phyloP scores from a whole-genome alignment of 768 basidiomycete genomes.

The Collybia nuda region DNA sequence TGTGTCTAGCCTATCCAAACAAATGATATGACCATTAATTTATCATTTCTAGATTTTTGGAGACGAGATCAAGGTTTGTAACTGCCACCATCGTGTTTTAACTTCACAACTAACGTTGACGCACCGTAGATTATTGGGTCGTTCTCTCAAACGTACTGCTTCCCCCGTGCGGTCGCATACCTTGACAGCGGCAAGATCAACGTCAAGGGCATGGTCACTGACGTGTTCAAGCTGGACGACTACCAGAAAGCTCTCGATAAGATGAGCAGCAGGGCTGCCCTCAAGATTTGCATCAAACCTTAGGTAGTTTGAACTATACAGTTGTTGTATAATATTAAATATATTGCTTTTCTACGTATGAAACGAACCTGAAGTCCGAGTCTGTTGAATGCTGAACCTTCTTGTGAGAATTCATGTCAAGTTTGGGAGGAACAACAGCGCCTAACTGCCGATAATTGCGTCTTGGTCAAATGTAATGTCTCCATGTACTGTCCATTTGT shows the following conservation, averaged over 20 bases:
- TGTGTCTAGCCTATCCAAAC: too few species aligned
- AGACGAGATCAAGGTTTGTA: slow-evolving; percentile 43
- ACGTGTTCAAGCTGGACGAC: slow-evolving; percentile 66
- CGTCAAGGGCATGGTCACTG: slow-evolving; percentile 72
- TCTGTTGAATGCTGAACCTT: too few species aligned
- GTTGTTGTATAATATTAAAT: too few species aligned
- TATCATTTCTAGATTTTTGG: slow-evolving; percentile 62
- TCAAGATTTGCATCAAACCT: slow-evolving; percentile 65
- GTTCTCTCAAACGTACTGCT: slow-evolving; percentile 86
- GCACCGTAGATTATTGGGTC: slow-evolving; percentile 79
- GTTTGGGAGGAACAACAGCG: too few species aligned
- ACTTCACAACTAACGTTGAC: not conserved
- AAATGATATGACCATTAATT: not conserved
- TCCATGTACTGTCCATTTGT: too few species aligned
- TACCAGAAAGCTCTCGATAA: slow-evolving; percentile 72
- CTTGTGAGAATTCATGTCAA: too few species aligned
- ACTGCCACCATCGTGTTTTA: not conserved
- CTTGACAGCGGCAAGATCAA: slow-evolving; percentile 84
- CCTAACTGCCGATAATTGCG: too few species aligned
- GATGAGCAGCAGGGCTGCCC: slow-evolving; percentile 61
- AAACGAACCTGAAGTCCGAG: too few species aligned
- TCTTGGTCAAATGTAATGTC: too few species aligned
- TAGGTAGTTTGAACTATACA: slow-evolving; percentile 28
- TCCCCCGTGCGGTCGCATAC: slow-evolving; percentile 89
- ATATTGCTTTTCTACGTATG: too few species aligned